These are phyloP conservation scores for Trichosanthes cucumerina DNA, from an alignment of 306 rosid species.

Conservation along the genomic window DNA sequence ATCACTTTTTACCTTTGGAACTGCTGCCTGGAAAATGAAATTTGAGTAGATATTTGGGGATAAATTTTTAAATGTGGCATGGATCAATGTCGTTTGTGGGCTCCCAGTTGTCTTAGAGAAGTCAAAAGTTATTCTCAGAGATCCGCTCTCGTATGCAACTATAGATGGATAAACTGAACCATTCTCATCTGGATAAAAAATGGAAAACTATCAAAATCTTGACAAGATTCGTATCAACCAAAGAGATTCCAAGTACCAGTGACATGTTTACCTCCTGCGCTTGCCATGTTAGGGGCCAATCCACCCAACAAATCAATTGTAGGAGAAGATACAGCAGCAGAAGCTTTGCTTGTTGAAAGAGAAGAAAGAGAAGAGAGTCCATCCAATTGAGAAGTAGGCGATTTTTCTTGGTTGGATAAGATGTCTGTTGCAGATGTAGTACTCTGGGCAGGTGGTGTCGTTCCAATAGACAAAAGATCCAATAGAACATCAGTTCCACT, in stretches of 20 bases:
- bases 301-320: constrained; percentile 74
- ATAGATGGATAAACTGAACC: constrained; percentile 72
- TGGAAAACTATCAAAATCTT: constrained; percentile 14
- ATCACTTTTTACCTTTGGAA: constrained; percentile 72
- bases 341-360: constrained; percentile 34
- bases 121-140: constrained; percentile 60
- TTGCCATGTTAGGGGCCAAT: constrained; percentile 39
- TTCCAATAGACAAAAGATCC: constrained; percentile 71
- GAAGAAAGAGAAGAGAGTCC: constrained; percentile 52
- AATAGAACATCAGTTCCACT: constrained; percentile 67
- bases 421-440: constrained; percentile 43
- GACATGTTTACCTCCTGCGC: constrained; percentile 29
- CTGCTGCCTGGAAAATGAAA: constrained; percentile 97
- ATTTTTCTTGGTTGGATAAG: constrained; percentile 40
- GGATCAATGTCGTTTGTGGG: constrained; percentile 65
- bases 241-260: constrained; percentile 3
- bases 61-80: constrained; percentile 70
- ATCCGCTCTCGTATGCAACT: constrained; percentile 80
- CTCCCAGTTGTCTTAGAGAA: constrained; percentile 75
- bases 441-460: constrained; percentile 40
- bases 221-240: neutral
- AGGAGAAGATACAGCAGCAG: constrained; percentile 48
- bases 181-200: constrained; percentile 45
- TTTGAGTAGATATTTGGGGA: constrained; percentile 47
- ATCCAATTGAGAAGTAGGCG: constrained; percentile 42